Percentiles rank a stretch among this genome's conserved stretches.
These are phyloP conservation scores for Golubevia sp. DNA, from an alignment of 1,284 basidiomycete genomes.

Conservation along the genomic window DNA sequence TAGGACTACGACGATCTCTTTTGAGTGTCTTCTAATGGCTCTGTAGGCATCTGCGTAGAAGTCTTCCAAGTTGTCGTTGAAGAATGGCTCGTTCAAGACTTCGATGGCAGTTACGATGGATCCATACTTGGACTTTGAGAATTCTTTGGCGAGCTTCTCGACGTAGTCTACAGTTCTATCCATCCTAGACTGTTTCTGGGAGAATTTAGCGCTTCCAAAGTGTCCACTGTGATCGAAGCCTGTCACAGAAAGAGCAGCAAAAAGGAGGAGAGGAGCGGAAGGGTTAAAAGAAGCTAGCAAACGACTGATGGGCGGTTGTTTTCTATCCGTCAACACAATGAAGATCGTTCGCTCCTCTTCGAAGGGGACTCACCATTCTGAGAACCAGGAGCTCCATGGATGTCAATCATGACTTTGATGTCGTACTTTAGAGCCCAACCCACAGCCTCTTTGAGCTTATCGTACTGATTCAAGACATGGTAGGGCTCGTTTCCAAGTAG, in stretches of 20 bases:
- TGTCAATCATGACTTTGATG: conserved; percentile 50
- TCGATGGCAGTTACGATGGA: neutral
- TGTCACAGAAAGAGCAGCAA: neutral
- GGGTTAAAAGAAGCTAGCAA: too few relatives aligned
- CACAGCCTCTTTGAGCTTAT: conserved; percentile 41
- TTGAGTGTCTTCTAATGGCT: neutral
- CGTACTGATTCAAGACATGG: conserved; percentile 44
- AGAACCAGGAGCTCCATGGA: conserved; percentile 48
- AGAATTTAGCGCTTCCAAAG: conserved; percentile 32
- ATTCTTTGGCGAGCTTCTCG: conserved; percentile 21
- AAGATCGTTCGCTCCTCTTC: too few relatives aligned
- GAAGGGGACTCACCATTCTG: conserved; percentile 26
- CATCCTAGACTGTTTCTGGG: conserved; percentile 22
- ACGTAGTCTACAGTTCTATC: conserved; percentile 39
- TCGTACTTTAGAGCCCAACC: conserved; percentile 43
- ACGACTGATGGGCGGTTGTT: too few relatives aligned
- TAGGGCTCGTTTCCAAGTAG: conserved; percentile 30
- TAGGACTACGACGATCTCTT: neutral
- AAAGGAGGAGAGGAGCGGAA: neutral
- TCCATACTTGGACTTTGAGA: neutral
- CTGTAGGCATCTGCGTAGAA: neutral
- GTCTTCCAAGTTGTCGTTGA: neutral
- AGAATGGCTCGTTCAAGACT: neutral
- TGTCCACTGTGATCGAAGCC: conserved; percentile 23
- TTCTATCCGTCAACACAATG: too few relatives aligned